Evolutionary conservation across 495 filamentous ascomycete genomes (phyloP).

Genomic region (Annulohypoxylon bovei): DNA sequence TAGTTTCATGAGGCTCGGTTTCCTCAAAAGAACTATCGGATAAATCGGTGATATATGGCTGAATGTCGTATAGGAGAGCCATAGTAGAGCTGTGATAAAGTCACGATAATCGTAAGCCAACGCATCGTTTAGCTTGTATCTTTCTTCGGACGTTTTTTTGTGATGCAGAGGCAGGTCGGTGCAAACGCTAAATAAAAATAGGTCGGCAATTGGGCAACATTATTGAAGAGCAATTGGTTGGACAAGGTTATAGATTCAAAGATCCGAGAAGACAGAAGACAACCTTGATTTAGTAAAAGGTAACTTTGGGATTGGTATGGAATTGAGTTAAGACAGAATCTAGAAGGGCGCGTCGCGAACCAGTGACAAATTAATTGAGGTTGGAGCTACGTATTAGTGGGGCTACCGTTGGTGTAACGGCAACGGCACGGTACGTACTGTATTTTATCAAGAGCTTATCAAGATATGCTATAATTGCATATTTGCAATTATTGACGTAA

Average conservation of each 20-base stretch:
- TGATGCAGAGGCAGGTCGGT: neutral
- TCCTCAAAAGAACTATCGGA: constrained; percentile 25
- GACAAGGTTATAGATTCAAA: constrained; percentile 34
- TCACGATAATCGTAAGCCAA: neutral
- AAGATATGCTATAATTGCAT: neutral
- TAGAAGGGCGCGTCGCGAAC: constrained; percentile 6
- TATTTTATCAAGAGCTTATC: neutral
- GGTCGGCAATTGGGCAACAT: constrained; percentile 16
- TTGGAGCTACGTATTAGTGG: constrained; percentile 3
- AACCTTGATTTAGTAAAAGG: neutral
- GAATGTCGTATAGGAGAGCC: constrained; percentile 25
- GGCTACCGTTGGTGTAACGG: neutral
- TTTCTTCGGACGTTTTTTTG: neutral
- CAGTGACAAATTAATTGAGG: neutral
- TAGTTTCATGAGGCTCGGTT: constrained; percentile 12
- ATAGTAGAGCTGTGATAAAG: constrained; percentile 22
- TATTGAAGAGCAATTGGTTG: constrained; percentile 28
- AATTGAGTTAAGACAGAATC: neutral
- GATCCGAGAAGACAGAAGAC: neutral
- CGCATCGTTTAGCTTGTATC: constrained; percentile 19
- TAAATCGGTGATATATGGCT: constrained; percentile 21
- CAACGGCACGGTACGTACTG: neutral
- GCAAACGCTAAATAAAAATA: constrained; percentile 2
- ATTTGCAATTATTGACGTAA: neutral
- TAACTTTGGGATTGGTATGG: neutral